phyloP scores from a whole-genome alignment of 192 early-diverging fungal genomes.

The Gaertneriomyces semiglobifer region DNA sequence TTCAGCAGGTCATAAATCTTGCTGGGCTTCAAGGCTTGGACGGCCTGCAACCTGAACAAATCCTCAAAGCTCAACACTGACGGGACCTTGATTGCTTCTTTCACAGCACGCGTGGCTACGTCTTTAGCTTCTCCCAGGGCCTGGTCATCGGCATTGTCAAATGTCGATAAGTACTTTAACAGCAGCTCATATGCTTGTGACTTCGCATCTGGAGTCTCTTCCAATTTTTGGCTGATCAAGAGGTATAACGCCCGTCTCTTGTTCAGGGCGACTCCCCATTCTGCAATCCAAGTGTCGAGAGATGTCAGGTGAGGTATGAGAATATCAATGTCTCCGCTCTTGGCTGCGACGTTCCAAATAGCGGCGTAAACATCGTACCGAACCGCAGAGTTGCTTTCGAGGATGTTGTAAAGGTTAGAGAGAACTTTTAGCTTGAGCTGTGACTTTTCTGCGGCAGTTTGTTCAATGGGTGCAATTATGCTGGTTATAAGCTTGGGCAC shows the following conservation, averaged over 20 bases:
- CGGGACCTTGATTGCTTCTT: conserved; percentile 60
- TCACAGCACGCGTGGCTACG: conserved; percentile 62
- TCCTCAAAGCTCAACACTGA: conserved; percentile 77
- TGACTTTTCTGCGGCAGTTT: conserved; percentile 45
- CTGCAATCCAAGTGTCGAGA: conserved; percentile 61
- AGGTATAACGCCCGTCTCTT: conserved; percentile 62
- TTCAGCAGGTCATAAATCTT: conserved; percentile 67
- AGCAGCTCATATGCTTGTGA: conserved; percentile 53
- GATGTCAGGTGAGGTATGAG: conserved; percentile 61
- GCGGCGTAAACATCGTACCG: conserved; percentile 68
- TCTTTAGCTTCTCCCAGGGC: conserved; percentile 48
- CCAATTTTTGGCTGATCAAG: conserved; percentile 59
- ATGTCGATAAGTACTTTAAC: conserved; percentile 64
- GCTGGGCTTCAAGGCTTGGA: conserved; percentile 55
- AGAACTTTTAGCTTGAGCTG: conserved; percentile 65
- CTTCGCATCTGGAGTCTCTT: conserved; percentile 40
- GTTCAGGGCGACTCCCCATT: conserved; percentile 64
- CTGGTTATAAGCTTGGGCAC: conserved; percentile 44
- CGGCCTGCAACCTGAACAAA: conserved; percentile 60
- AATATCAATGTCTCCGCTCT: conserved; percentile 65
- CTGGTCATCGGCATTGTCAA: conserved; percentile 37
- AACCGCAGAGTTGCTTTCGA: conserved; percentile 50
- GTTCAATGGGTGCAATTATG: conserved; percentile 46
- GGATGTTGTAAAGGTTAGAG: conserved; percentile 82
- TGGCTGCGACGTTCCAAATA: conserved; percentile 71